Conservation (phyloP, 2,329 filamentous ascomycete species). For the Pseudogymnoascus sp. region DNA sequence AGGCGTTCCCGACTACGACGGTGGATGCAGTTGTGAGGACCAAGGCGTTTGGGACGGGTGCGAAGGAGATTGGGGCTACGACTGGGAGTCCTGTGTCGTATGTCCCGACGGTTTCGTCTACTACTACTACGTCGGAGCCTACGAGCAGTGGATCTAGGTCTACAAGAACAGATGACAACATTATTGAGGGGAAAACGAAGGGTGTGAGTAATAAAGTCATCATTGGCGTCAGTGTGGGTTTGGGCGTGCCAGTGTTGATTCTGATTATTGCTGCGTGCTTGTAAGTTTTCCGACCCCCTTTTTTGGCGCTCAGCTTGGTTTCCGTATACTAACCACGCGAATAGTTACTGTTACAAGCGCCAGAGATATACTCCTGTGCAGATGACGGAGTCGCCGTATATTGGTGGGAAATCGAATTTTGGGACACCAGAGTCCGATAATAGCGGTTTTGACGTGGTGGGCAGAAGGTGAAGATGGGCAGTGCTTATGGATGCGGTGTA, state of each 20-base stretch:
- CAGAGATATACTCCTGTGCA: background rate
- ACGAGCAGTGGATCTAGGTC: constrained; percentile 4
- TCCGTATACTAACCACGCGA: background rate
- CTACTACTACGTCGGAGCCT: background rate
- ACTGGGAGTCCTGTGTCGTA: constrained; percentile 43
- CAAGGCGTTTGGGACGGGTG: constrained; percentile 39
- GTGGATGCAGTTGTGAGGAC: constrained; percentile 30
- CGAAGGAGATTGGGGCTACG: constrained; percentile 33
- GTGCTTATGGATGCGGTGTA: background rate
- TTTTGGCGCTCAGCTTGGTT: too few relatives aligned
- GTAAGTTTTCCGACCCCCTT: constrained; percentile 17
- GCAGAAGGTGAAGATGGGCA: background rate
- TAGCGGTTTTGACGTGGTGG: background rate
- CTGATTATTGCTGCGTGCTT: constrained; percentile 24
- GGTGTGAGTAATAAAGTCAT: constrained; percentile 41
- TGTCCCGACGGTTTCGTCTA: constrained; percentile 32
- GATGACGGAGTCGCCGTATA: background rate
- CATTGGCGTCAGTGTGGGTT: constrained; percentile 43
- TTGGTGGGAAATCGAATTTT: constrained; percentile 5
- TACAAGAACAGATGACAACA: background rate
- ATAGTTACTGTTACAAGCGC: background rate
- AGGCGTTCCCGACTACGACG: constrained; percentile 38
- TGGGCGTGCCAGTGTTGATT: constrained; percentile 37
- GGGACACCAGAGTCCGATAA: background rate
- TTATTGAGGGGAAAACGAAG: constrained; percentile 25